Evolutionary conservation across 2,329 filamentous ascomycete genomes (phyloP).

Genomic region (Ustulina deusta): DNA sequence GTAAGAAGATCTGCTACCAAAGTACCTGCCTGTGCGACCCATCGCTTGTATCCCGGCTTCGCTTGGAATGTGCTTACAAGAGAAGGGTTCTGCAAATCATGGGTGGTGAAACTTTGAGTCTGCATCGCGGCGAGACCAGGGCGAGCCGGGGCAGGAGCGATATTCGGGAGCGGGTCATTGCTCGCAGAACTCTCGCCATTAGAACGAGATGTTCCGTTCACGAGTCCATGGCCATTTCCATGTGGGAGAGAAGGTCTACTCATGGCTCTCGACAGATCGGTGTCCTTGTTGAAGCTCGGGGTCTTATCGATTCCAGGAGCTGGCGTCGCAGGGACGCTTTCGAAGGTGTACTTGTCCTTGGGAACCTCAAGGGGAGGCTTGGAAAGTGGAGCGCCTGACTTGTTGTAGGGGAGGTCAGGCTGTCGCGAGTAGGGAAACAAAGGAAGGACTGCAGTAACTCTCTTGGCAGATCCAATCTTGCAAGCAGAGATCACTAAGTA

Average conservation of each 20-base stretch:
- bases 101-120: slow-evolving; percentile 67
- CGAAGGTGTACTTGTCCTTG: slow-evolving; percentile 82
- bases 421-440: slow-evolving; percentile 97
- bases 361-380: slow-evolving; percentile 68
- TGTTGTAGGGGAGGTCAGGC: slow-evolving; percentile 97
- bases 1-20: slow-evolving; percentile 94
- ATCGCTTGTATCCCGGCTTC: slow-evolving; percentile 96
- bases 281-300: slow-evolving; percentile 73
- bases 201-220: slow-evolving; percentile 52
- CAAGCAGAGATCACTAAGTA: slow-evolving; percentile 85
- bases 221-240: slow-evolving; percentile 44
- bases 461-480: slow-evolving; percentile 90
- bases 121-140: slow-evolving; percentile 57
- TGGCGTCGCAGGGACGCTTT: slow-evolving; percentile 90
- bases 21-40: slow-evolving; percentile 97
- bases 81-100: slow-evolving; percentile 72
- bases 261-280: slow-evolving; percentile 80
- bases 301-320: slow-evolving; percentile 77
- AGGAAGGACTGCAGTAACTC: slow-evolving; percentile 93
- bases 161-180: slow-evolving; percentile 46
- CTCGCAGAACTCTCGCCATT: slow-evolving; percentile 46
- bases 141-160: slow-evolving; percentile 44
- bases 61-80: slow-evolving; percentile 73
- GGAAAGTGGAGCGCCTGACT: slow-evolving; percentile 87
- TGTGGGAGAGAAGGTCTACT: slow-evolving; percentile 72